These are phyloP conservation scores for Nannizziopsis barbatae DNA, from an alignment of 2,329 filamentous ascomycete species.

Conservation along the genomic window DNA sequence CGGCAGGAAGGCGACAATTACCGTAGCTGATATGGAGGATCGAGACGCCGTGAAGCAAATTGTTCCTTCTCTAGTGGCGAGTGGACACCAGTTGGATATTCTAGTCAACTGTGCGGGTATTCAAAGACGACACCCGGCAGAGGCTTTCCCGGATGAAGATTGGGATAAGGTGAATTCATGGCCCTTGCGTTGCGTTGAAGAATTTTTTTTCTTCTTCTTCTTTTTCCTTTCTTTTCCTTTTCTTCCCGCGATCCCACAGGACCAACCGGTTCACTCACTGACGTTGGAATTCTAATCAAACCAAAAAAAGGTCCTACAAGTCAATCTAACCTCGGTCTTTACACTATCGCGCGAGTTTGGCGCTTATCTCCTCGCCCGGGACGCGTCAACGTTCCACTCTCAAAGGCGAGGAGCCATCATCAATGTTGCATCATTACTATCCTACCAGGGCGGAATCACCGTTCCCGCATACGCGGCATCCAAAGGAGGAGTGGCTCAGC, in stretches of 20 bases:
- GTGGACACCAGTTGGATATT: constrained; percentile 55
- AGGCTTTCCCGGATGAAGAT: constrained; percentile 63
- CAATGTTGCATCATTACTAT: constrained; percentile 71
- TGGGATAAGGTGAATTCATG: constrained; percentile 52
- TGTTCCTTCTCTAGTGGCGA: constrained; percentile 29
- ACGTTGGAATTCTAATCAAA: background rate
- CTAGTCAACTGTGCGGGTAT: constrained; percentile 81
- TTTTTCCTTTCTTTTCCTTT: background rate
- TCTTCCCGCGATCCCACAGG: no score
- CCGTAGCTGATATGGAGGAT: constrained; percentile 35
- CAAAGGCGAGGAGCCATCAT: constrained; percentile 58
- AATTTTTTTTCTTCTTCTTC: background rate
- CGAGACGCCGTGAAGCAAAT: constrained; percentile 32
- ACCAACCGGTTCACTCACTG: background rate
- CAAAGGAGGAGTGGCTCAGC: constrained; percentile 74
- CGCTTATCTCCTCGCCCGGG: constrained; percentile 60
- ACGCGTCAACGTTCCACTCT: constrained; percentile 26
- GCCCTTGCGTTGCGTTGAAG: background rate
- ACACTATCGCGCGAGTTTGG: constrained; percentile 65
- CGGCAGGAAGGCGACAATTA: constrained; percentile 34
- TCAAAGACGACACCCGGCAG: constrained; percentile 64
- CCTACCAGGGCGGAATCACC: constrained; percentile 77
- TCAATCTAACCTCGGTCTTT: constrained; percentile 77
- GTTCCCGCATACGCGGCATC: constrained; percentile 79
- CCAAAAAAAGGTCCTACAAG: constrained; percentile 54